Conservation (phyloP, 2,329 filamentous ascomycete genomes). For the Cadophora luteo-olivacea region DNA sequence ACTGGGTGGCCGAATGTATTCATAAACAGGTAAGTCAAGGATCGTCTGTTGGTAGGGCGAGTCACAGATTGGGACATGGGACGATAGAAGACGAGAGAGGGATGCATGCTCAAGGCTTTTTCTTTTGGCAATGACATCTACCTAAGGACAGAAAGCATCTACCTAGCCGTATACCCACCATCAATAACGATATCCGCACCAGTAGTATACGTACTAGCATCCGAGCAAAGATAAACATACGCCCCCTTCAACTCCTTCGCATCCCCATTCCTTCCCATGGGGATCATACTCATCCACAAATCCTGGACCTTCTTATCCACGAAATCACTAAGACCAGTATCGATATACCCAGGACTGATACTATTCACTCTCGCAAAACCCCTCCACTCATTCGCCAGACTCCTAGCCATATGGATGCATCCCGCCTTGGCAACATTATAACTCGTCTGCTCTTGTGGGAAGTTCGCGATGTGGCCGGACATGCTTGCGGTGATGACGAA, state of each 20-base stretch:
- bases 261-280: conserved; percentile 63
- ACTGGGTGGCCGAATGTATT: too few species aligned
- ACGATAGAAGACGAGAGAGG: too few species aligned
- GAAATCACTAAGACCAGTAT: conserved; percentile 69
- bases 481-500: conserved; percentile 73
- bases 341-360: conserved; percentile 73
- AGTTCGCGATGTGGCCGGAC: conserved; percentile 61
- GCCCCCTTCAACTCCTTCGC: conserved; percentile 68
- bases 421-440: conserved; percentile 72
- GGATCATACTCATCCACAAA: conserved; percentile 65
- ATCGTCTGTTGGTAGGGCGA: too few species aligned
- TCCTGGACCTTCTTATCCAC: conserved; percentile 63
- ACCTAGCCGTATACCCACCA: conserved; percentile 50
- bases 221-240: conserved; percentile 56
- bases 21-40: too few species aligned
- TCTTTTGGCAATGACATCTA: too few species aligned
- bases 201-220: conserved; percentile 56
- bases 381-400: conserved; percentile 73
- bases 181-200: conserved; percentile 57
- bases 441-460: conserved; percentile 68
- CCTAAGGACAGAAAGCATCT: too few species aligned
- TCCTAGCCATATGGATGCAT: conserved; percentile 67
- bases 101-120: too few species aligned
- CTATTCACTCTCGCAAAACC: conserved; percentile 73
- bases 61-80: too few species aligned